Evolutionary conservation across 164 flowering plant species (phyloP), one percentile per base, ranked within the genome.

Genomic region (Santalum album): DNA sequence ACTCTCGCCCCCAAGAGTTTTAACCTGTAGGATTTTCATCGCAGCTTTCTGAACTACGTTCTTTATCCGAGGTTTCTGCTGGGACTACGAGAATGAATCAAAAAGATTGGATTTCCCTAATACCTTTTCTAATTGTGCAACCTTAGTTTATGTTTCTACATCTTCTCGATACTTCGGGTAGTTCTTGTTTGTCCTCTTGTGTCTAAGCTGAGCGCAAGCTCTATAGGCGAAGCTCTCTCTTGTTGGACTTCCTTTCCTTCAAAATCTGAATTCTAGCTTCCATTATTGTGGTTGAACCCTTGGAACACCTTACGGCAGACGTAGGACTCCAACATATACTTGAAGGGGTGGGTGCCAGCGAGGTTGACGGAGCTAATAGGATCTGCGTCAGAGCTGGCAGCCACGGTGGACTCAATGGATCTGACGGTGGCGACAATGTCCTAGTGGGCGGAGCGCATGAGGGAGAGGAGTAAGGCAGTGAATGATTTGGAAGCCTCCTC

Each of bases 141-240:
- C 54, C 35, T 91, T 88, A 18, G 58, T 62, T 40, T 69, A 81
- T 27, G 70, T 18, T 48, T 89, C 95, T 25, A 57, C 55, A 54
- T 86, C 94, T 69, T 86, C 90, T 61, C 94, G 70, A 69, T 86
- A 88, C 75, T 65, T 83, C 44, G 99, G 99, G 74, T 96, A 92
- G 68, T 89, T 76, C 71, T 92, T 92, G 75, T 89, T 92, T 55
- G 99, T 92, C 73, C 90, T 75, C 99, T 89, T 89, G 71, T 92
- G 99, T 56, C 99, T 96, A 64, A 68, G 75, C 96, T 92, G 95
- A 60, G 94, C 95, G 64, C 98, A 91, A 26, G 95, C 96, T 60
- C 98, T 95, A 73, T 96, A 91, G 49, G 78, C 80, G 55, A 88
- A 91, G 65, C 68, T 79, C 38, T 91, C 98, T 49, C 98, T 72